Conservation (phyloP, 495 filamentous ascomycete genomes). For the Penicillium parvum region DNA sequence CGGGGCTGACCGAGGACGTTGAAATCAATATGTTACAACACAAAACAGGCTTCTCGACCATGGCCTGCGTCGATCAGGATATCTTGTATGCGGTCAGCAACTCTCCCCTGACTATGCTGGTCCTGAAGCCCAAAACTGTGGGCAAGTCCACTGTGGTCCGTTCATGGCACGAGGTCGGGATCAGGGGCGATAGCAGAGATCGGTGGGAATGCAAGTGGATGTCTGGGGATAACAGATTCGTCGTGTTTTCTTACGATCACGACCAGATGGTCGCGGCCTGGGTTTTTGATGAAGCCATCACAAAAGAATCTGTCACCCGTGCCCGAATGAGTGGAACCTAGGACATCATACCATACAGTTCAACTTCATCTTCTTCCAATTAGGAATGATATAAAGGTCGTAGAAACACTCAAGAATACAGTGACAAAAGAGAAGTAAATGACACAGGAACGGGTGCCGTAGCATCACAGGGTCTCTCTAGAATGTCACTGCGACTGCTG, state of each 20-base stretch:
- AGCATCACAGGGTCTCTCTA: slow-evolving; percentile 17
- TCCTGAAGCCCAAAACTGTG: background rate
- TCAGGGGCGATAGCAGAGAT: background rate
- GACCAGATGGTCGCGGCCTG: background rate
- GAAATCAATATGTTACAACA: background rate
- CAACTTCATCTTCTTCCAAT: slow-evolving; percentile 19
- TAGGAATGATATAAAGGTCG: slow-evolving; percentile 32
- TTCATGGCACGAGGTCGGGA: background rate
- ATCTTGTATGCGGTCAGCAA: background rate
- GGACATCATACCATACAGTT: no score
- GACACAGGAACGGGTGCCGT: slow-evolving; percentile 27
- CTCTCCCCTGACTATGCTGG: background rate
- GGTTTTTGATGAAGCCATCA: background rate
- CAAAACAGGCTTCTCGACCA: background rate
- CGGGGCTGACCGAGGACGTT: background rate
- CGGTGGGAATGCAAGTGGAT: background rate
- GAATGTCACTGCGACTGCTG: slow-evolving; percentile 10
- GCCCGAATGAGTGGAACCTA: no score
- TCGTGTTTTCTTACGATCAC: background rate
- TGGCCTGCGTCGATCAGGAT: background rate
- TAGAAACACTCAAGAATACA: slow-evolving; percentile 34
- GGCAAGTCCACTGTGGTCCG: background rate
- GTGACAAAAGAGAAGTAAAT: slow-evolving; percentile 35
- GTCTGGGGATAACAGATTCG: slow-evolving; percentile 6
- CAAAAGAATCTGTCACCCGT: no score